Base-by-base conservation (phyloP, 352 stramenopile species). In the Halophytophthora polymorphica region DNA sequence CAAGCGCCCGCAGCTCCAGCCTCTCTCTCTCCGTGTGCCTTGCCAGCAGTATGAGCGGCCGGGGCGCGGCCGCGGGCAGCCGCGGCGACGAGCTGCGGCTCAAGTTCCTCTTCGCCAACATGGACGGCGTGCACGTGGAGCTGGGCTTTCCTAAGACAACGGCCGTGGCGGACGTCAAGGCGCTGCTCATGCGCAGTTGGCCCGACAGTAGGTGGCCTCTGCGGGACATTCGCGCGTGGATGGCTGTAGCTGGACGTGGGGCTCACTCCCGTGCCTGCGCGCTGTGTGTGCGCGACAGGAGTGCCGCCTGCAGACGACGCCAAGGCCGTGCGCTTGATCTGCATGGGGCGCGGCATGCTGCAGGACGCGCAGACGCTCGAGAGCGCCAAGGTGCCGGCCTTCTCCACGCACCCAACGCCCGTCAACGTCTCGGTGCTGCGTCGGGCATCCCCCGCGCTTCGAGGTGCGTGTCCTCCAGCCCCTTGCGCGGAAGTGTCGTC, bases 331-430 rank as follows among this genome's bases (percentile, higher is more conserved):
- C 72, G 93, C 1, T 71, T 98, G 28, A 97, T 98, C 58, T 98
- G 93, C 55, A 98, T 98, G 93, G 93, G 93, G 6, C 88, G 95
- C 44, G 93, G 91, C 14, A 84, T 97, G 53, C 64, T 98, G 33
- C 88, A 95, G 60, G 90, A 98, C 54, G 54, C 82, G 18, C 80
- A 94, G 60, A 96, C 88, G 38, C 73, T 98, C 18, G 69, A 81
- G 41, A 64, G 73, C 18, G 83, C 74, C 53, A 77, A 90, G 46
- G 71, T 98, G 2, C 93, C 93, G 11, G 71, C 82, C n/a, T 98
- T 98, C 64, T 77, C 92, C 43, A 97, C 89, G 35, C 91, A 98
- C 57, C 85, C 93, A 40, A 98, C 93, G 64, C 93, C 93, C n/a
- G 80, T 98, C 41, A 98, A 98, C 71, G 90, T 98, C 2, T 91